Base-by-base conservation (phyloP, 805 yeast genomes). In the Yarrowia osloensis region DNA sequence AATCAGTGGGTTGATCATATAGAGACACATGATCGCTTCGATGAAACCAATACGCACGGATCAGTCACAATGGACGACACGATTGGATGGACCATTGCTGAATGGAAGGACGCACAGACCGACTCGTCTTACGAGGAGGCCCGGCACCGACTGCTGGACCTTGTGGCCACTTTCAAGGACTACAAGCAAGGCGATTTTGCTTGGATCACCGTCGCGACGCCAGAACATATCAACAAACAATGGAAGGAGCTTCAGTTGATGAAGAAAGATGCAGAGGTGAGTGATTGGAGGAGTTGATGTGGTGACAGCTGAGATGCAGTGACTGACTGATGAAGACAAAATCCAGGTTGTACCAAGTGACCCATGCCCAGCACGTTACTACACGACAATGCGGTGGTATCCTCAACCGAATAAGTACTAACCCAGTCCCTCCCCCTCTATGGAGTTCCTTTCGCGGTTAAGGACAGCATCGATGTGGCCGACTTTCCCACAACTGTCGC, bases 371-470 rank as follows among this genome's bases (percentile, higher is more conserved):
- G n/a, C n/a, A n/a, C n/a, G n/a, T n/a, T n/a, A n/a, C n/a, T n/a
- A n/a, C n/a, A n/a, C n/a, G n/a, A n/a, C n/a, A n/a, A n/a, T n/a
- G n/a, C n/a, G n/a, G n/a, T n/a, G n/a, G n/a, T n/a, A n/a, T n/a
- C n/a, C n/a, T n/a, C n/a, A n/a, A n/a, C n/a, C n/a, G n/a, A n/a
- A n/a, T n/a, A n/a, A n/a, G n/a, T n/a, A n/a, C 49, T 67, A 19
- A 66, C 55, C 49, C 29, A 75, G 69, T 70, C 70, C 9, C 71
- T 76, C n/a, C 90, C 91, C 17, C 82, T 94, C 29, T 94, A 87
- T 74, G 98, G 98, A 77, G 98, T 95, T 2, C 99, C 99, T 0
- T 84, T 91, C 54, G 99, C 97, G 15, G 85, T 94, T 52, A 94
- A 94, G 77, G 99, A 94, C 77, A 94, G 95, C 77, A 94, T 94